These are phyloP conservation scores for Ceratobasidium sp. DNA, from an alignment of 1,284 basidiomycete species.

Conservation along the genomic window DNA sequence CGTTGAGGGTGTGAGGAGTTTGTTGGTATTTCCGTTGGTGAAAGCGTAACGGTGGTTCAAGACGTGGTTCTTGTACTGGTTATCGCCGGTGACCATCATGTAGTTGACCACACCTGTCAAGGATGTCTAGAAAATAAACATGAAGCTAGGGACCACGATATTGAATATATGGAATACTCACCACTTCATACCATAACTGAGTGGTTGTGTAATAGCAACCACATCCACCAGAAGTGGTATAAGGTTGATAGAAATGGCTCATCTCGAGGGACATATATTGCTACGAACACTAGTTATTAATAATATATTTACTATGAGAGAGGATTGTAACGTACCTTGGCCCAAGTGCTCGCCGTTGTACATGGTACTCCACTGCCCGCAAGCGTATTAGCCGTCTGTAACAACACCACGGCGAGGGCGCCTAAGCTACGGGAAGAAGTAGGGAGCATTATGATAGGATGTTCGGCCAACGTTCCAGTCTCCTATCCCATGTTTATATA, in stretches of 20 bases:
- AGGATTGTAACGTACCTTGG: too few species aligned
- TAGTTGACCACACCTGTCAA: slow-evolving; percentile 23
- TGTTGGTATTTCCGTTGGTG: not conserved
- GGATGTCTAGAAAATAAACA: not conserved
- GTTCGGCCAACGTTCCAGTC: too few species aligned
- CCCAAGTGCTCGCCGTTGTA: slow-evolving; percentile 2
- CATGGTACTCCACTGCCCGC: too few species aligned
- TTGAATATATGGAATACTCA: not conserved
- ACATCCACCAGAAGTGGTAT: slow-evolving; percentile 11
- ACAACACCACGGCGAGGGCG: too few species aligned
- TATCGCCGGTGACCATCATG: slow-evolving; percentile 33
- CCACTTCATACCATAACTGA: slow-evolving; percentile 21
- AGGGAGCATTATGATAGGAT: too few species aligned
- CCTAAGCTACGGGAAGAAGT: too few species aligned
- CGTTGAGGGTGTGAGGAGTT: not conserved
- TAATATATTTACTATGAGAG: too few species aligned
- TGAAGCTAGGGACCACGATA: not conserved
- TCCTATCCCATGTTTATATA: too few species aligned
- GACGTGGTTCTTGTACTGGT: slow-evolving; percentile 10
- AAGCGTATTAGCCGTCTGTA: too few species aligned
- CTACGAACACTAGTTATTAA: too few species aligned
- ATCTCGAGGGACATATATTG: too few species aligned
- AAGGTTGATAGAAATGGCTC: too few species aligned
- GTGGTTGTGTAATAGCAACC: slow-evolving; percentile 11
- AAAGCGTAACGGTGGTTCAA: not conserved